Evolutionary conservation across 345 rosid species (phyloP).

Genomic region (Euphorbia lathyris): DNA sequence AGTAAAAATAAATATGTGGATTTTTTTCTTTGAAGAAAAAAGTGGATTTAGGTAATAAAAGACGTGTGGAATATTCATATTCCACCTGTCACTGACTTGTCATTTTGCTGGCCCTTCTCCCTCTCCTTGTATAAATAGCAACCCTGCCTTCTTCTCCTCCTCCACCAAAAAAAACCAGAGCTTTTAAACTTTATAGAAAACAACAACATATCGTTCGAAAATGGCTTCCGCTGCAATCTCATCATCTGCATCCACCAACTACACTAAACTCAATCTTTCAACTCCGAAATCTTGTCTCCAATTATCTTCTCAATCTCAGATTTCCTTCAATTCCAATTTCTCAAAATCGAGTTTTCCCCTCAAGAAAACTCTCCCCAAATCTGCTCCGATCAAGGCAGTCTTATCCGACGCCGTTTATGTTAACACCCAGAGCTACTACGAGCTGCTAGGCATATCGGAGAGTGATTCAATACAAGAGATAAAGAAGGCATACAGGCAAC

Average conservation of each 20-base stretch:
- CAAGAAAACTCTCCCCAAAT: neutral
- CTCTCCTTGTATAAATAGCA: neutral
- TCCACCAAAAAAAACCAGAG: neutral
- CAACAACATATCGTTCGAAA: neutral
- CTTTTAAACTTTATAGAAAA: too few species aligned
- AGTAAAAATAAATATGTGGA: too few species aligned
- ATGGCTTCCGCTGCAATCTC: neutral
- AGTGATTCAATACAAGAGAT: slow-evolving; percentile 54
- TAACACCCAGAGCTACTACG: slow-evolving; percentile 46
- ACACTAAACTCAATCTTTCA: neutral
- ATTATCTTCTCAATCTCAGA: neutral
- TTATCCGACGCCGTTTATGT: neutral
- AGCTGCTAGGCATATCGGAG: slow-evolving; percentile 65
- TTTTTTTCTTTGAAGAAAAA: too few species aligned
- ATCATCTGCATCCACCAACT: neutral
- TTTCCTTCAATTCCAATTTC: slow-evolving; percentile 1
- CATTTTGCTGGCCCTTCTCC: neutral
- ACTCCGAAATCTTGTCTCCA: neutral
- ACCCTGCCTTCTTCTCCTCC: neutral
- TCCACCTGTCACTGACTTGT: neutral
- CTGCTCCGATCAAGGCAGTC: neutral
- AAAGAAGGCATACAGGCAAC: slow-evolving; percentile 83
- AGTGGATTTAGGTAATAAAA: neutral
- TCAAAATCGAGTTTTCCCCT: neutral
- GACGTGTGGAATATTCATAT: neutral